phyloP scores from a whole-genome alignment of 345 rosid species.

The Bretschneidera sinensis region DNA sequence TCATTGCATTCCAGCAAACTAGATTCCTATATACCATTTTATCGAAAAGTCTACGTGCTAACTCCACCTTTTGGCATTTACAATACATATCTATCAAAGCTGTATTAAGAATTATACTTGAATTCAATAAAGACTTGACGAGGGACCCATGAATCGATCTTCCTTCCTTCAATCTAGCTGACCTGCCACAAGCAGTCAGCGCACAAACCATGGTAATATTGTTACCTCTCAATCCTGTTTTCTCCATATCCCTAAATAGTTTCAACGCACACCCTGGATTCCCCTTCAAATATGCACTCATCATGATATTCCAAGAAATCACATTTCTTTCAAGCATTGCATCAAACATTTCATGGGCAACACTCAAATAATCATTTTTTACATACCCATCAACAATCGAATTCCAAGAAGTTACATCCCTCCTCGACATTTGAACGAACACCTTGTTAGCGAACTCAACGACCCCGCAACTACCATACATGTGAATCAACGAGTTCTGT shows the following conservation, averaged over 20 bases:
- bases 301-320: conserved; percentile 63
- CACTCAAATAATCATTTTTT: conserved; percentile 24
- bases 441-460: conserved; percentile 36
- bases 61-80: conserved; percentile 48
- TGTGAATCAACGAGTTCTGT: conserved; percentile 49
- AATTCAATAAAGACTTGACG: conserved; percentile 23
- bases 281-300: conserved; percentile 43
- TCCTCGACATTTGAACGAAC: conserved; percentile 43
- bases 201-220: conserved; percentile 37
- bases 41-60: conserved; percentile 50
- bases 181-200: conserved; percentile 56
- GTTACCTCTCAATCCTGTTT: conserved; percentile 34
- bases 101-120: conserved; percentile 35
- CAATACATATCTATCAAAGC: conserved; percentile 63
- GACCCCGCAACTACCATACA: conserved; percentile 29
- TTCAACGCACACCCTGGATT: conserved; percentile 53
- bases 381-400: conserved; percentile 28
- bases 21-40: conserved; percentile 33
- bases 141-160: conserved; percentile 62
- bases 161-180: conserved; percentile 62
- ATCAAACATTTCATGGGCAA: conserved; percentile 51
- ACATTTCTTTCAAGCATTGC: conserved; percentile 40
- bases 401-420: conserved; percentile 59
- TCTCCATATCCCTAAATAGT: conserved; percentile 52
- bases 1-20: conserved; percentile 75